Evolutionary conservation across 345 rosid genomes (phyloP).

Genomic region (Salix koriyanagi): DNA sequence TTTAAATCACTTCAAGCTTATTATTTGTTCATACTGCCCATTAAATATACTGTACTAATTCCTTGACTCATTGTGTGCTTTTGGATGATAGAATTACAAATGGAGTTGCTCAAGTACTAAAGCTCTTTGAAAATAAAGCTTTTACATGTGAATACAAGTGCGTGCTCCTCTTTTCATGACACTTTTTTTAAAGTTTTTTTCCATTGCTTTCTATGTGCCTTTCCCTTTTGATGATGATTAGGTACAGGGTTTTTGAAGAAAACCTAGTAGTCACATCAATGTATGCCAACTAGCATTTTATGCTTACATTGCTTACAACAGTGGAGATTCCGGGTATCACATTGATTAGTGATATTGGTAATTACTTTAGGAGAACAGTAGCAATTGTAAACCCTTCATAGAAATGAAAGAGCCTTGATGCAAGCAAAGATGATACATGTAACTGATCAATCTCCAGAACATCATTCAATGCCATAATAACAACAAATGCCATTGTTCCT

Average conservation of each 20-base stretch:
- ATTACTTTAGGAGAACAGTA: not conserved
- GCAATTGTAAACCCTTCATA: not conserved
- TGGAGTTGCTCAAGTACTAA: slow-evolving; percentile 57
- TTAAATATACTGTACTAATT: slow-evolving; percentile 11
- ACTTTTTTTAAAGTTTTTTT: not conserved
- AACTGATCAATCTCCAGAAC: too few relatives aligned
- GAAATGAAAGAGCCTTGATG: too few relatives aligned
- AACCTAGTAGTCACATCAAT: not conserved
- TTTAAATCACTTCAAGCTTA: not conserved
- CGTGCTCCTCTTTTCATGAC: slow-evolving; percentile 21
- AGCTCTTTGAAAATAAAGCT: slow-evolving; percentile 57
- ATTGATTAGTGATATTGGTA: not conserved
- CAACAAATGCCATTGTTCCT: too few relatives aligned
- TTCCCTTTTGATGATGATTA: not conserved
- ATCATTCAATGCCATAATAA: too few relatives aligned
- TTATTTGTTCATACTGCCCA: not conserved
- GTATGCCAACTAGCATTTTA: not conserved
- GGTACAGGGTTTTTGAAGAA: not conserved
- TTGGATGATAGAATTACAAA: slow-evolving; percentile 55
- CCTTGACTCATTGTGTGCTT: slow-evolving; percentile 10
- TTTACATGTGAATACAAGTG: slow-evolving; percentile 90
- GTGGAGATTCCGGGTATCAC: not conserved
- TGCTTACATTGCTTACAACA: too few relatives aligned
- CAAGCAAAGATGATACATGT: too few relatives aligned
- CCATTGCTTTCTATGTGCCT: not conserved